Conservation (phyloP, 129 eudicot genomes). For the Lonicera japonica region DNA sequence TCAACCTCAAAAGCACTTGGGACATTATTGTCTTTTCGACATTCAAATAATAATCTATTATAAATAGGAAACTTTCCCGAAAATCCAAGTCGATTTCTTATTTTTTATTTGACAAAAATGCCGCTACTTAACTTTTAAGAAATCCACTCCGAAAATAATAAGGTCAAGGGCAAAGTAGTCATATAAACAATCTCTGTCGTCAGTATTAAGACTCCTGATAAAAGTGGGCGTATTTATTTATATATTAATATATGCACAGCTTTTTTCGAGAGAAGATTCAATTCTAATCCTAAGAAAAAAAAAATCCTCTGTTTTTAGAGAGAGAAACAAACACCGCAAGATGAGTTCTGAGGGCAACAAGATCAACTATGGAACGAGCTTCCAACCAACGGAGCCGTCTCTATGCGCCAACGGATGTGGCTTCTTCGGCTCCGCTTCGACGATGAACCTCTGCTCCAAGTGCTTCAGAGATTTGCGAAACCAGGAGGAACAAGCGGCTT, state of each 20-base stretch:
- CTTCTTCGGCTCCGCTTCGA: slow-evolving; percentile 67
- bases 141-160: too few relatives aligned
- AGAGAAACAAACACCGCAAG: neutral
- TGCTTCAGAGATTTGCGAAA: slow-evolving; percentile 40
- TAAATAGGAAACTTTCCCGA: neutral
- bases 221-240: neutral
- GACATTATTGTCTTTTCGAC: neutral
- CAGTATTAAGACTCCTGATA: neutral
- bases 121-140: neutral
- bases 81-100: neutral
- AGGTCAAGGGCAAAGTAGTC: neutral
- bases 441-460: slow-evolving; percentile 67
- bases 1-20: neutral
- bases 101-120: neutral
- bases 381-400: slow-evolving; percentile 45
- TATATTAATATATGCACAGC: neutral
- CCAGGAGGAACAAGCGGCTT: slow-evolving; percentile 40
- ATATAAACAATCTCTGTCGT: too few relatives aligned
- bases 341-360: slow-evolving; percentile 60
- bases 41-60: too few relatives aligned
- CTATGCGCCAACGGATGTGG: slow-evolving; percentile 82
- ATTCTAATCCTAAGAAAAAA: neutral
- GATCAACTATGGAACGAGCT: slow-evolving; percentile 51
- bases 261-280: neutral
- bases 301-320: neutral